A percentile compares a stretch with the other conserved stretches of the same genome.
These are phyloP conservation scores for Botrytis medusae DNA, from an alignment of 2,329 filamentous ascomycete species.

Conservation along the genomic window DNA sequence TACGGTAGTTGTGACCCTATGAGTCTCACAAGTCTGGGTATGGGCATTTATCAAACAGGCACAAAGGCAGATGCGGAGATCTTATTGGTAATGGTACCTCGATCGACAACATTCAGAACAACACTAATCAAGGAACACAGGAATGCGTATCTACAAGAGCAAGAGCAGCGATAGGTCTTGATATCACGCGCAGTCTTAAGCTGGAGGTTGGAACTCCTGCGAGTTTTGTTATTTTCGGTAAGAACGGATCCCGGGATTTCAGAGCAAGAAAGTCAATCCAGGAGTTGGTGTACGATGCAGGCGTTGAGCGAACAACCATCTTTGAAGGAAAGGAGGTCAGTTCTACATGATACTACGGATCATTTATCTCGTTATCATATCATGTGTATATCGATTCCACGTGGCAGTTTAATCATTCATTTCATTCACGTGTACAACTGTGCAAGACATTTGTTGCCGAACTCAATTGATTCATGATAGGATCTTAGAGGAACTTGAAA, in stretches of 20 bases:
- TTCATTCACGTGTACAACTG: constrained; percentile 7
- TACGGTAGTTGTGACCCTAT: constrained; percentile 67
- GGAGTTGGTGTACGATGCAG: constrained; percentile 37
- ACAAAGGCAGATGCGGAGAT: constrained; percentile 57
- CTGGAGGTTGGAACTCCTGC: constrained; percentile 33
- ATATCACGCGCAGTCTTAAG: constrained; percentile 23
- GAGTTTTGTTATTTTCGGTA: constrained; percentile 37
- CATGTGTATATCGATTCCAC: constrained; percentile 3
- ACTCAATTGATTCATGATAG: not conserved
- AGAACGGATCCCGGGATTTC: constrained; percentile 26
- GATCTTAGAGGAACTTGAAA: not conserved
- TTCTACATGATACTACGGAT: not conserved
- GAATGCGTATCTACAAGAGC: constrained; percentile 39
- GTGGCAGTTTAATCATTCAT: constrained; percentile 15
- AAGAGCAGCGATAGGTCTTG: constrained; percentile 36
- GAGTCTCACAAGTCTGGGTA: constrained; percentile 59
- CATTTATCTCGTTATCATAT: not conserved
- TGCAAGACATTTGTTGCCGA: constrained; percentile 6
- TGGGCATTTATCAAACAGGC: constrained; percentile 67
- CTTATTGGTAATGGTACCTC: constrained; percentile 51
- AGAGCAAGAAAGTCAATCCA: constrained; percentile 34
- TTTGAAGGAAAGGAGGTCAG: constrained; percentile 29
- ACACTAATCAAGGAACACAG: constrained; percentile 27
- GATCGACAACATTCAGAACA: not conserved
- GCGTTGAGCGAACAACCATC: constrained; percentile 33